phyloP scores from a whole-genome alignment of 2,329 filamentous ascomycete genomes.

The Rutstroemia sp. region DNA sequence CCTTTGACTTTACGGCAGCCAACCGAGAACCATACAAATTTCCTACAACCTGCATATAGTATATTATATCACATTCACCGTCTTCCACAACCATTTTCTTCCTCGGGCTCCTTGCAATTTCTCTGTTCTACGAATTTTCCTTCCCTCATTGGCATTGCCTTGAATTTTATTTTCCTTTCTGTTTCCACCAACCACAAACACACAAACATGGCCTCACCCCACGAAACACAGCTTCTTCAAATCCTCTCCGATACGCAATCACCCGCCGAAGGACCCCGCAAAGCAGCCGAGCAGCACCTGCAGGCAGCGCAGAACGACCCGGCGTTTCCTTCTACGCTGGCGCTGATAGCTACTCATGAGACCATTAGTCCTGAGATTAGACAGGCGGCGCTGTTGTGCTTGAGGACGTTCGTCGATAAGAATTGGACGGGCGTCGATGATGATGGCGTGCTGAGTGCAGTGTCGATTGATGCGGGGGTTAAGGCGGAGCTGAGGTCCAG shows the following conservation, averaged over 20 bases:
- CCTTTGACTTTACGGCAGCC: neutral
- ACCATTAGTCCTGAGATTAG: slow-evolving; percentile 68
- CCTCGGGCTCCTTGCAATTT: neutral
- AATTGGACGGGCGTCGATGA: slow-evolving; percentile 77
- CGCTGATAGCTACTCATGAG: slow-evolving; percentile 71
- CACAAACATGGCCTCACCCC: slow-evolving; percentile 36
- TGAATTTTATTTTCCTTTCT: neutral
- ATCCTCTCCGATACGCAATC: slow-evolving; percentile 84
- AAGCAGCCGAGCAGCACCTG: slow-evolving; percentile 63
- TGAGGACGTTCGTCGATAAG: slow-evolving; percentile 76
- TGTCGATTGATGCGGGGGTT: slow-evolving; percentile 64
- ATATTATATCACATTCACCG: neutral
- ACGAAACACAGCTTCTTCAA: slow-evolving; percentile 90
- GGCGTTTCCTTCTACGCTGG: slow-evolving; percentile 71
- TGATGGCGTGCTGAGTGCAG: slow-evolving; percentile 40
- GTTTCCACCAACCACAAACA: neutral
- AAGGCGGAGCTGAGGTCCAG: slow-evolving; percentile 67
- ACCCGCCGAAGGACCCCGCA: slow-evolving; percentile 66
- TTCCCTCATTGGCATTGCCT: neutral
- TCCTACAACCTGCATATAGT: too few relatives aligned
- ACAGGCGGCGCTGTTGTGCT: slow-evolving; percentile 71
- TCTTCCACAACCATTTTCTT: neutral
- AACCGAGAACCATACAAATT: neutral
- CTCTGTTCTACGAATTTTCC: neutral
- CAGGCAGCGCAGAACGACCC: slow-evolving; percentile 43